These are phyloP conservation scores for Papiliotrema nemorosa DNA, from an alignment of 1,284 basidiomycete species.

Conservation along the genomic window DNA sequence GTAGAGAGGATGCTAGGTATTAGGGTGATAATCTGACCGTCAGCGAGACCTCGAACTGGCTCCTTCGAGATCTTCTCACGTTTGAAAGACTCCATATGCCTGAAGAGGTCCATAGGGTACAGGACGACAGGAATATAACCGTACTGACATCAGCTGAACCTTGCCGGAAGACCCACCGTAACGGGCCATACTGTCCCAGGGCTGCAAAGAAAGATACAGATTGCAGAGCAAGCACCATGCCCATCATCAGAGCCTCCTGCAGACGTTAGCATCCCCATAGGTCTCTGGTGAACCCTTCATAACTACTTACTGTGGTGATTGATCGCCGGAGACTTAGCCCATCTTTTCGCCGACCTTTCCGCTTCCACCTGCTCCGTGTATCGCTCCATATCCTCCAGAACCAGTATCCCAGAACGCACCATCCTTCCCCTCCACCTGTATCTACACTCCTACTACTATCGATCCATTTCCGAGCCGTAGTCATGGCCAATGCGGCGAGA, in stretches of 20 bases:
- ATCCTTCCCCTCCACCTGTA: slow-evolving; percentile 2
- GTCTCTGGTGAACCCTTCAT: too few relatives aligned
- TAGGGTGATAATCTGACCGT: not conserved
- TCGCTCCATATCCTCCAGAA: slow-evolving; percentile 3
- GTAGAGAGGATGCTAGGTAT: not conserved
- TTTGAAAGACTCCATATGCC: not conserved
- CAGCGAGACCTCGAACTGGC: not conserved
- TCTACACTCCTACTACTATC: not conserved
- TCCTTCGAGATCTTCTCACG: not conserved
- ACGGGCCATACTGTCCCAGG: not conserved
- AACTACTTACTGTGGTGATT: not conserved
- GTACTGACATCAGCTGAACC: not conserved
- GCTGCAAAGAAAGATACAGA: not conserved
- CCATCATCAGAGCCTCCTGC: not conserved
- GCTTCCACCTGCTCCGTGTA: slow-evolving; percentile 3
- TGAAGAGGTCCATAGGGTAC: not conserved
- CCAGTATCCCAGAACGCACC: slow-evolving; percentile 1
- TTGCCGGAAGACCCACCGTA: not conserved
- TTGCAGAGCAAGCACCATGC: not conserved
- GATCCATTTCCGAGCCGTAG: slow-evolving; percentile 1
- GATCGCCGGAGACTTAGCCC: not conserved
- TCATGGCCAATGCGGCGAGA: slow-evolving; percentile 1
- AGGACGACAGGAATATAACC: not conserved
- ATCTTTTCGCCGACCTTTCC: slow-evolving; percentile 1
- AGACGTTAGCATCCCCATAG: not conserved